Base-by-base conservation (phyloP, 108 stramenopile species). In the Conticribra guillardii region DNA sequence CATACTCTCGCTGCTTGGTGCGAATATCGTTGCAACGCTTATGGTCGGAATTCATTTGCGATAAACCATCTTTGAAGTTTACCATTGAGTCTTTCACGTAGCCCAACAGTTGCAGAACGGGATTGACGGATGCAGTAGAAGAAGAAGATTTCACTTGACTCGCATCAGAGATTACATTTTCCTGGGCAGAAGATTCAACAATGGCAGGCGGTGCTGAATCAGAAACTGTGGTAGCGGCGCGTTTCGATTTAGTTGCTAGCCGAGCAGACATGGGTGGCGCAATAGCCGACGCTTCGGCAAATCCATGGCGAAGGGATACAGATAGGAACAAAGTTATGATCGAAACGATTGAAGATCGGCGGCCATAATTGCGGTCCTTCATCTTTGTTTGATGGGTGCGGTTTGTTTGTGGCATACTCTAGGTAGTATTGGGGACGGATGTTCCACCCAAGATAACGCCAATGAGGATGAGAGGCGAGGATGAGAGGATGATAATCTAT, bases 51-150 rank as follows among this genome's bases (percentile, higher is more conserved):
- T 87, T 88, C 83, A 89, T 78, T 64, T 81, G 63, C 28, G 50
- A 63, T 14, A 80, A 47, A 14, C 89, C 87, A 62, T 87, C 73
- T 51, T 85, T 76, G 55, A 87, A 84, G 48, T 82, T 72, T 47
- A 83, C 65, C n/a, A 88, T 22, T 15, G 87, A 86, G 69, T 89
- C 87, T 66, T 87, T 89, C 55, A 88, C 72, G 70, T 87, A 89
- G 3, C 72, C 76, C 16, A 70, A 50, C 24, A 89, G 59, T 72
- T 87, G 87, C 4, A 74, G 19, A n/a, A 87, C 69, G 45, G 77
- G 73, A 62, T 89, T 91, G 19, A 57, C 59, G 7, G 74, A 60
- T 30, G 74, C 28, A 21, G 73, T 31, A n/a, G 64, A 65, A 27
- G 64, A 66, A 21, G 64, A 24, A 16, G 64, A 53, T 41, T 32